Evolutionary conservation across 108 stramenopile species (phyloP).

Genomic region (Cyclotella cryptica): DNA sequence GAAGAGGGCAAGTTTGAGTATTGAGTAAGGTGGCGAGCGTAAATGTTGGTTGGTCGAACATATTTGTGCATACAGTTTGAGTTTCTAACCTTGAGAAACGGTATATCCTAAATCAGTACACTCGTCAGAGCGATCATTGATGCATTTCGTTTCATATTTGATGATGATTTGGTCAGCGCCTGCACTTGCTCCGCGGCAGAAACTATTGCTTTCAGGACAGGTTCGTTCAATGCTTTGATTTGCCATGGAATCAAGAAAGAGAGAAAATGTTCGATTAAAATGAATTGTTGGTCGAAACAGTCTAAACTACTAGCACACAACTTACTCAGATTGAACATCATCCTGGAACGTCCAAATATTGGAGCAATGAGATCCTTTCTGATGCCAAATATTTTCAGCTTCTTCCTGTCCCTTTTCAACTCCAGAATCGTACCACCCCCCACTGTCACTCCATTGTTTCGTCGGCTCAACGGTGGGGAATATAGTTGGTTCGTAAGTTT

Average conservation of each 20-base stretch:
- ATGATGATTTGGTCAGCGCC: conserved; percentile 6
- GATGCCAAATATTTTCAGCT: neutral
- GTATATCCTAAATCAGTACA: conserved; percentile 17
- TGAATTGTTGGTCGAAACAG: neutral
- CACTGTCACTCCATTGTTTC: neutral
- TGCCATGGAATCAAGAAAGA: neutral
- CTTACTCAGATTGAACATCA: neutral
- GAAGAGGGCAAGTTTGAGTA: neutral
- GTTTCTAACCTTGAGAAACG: conserved; percentile 6
- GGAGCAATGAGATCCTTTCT: neutral
- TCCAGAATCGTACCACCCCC: neutral
- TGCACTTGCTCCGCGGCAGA: conserved; percentile 1
- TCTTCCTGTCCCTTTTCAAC: neutral
- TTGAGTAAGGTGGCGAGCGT: neutral
- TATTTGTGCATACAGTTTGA: neutral
- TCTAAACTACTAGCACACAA: neutral
- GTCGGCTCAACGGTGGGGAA: neutral
- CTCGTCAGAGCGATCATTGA: conserved; percentile 13
- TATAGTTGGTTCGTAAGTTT: neutral
- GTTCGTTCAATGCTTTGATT: neutral
- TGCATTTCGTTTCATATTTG: conserved; percentile 10
- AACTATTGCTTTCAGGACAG: neutral
- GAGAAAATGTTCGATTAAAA: no score
- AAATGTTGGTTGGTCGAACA: neutral
- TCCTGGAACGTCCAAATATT: conserved; percentile 1